Evolutionary conservation across 2,329 filamentous ascomycete genomes (phyloP).

Genomic region (Beauveria bassiana): DNA sequence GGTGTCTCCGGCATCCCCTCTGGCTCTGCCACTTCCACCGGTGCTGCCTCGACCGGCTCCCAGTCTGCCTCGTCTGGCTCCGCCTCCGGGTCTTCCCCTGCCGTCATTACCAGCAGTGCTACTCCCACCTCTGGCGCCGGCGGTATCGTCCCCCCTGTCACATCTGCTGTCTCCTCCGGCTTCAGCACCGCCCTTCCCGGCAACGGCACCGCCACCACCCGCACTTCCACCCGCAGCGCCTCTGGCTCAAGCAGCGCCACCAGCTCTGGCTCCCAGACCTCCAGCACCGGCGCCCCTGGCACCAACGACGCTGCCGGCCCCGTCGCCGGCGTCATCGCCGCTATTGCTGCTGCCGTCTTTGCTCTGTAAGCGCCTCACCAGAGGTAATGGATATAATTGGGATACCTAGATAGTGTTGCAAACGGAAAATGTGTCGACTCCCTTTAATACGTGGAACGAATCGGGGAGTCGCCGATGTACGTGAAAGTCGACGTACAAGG

Average conservation of each 20-base stretch:
- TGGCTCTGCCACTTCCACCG: neutral
- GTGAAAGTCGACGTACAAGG: neutral
- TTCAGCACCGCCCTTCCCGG: neutral
- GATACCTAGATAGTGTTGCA: neutral
- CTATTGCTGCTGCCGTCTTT: constrained; percentile 23
- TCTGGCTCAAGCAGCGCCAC: neutral
- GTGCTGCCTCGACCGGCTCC: neutral
- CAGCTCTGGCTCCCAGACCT: neutral
- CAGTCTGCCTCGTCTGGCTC: neutral
- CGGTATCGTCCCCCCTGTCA: constrained; percentile 1
- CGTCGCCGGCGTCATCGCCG: constrained; percentile 22
- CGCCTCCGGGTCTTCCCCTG: constrained; percentile 7
- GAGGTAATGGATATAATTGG: neutral
- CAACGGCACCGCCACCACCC: constrained; percentile 18
- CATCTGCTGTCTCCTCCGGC: neutral
- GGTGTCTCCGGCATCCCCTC: constrained; percentile 2
- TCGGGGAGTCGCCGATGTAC: neutral
- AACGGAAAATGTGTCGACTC: neutral
- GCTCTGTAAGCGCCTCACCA: constrained; percentile 23
- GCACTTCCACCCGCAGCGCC: constrained; percentile 16
- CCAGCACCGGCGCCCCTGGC: neutral
- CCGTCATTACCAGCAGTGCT: constrained; percentile 5
- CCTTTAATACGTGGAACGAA: constrained; percentile 8
- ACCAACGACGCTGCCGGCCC: constrained; percentile 15
- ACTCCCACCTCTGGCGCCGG: neutral